Evolutionary conservation across 1,284 basidiomycete species (phyloP).

Genomic region (Cystobasidium pallidum): DNA sequence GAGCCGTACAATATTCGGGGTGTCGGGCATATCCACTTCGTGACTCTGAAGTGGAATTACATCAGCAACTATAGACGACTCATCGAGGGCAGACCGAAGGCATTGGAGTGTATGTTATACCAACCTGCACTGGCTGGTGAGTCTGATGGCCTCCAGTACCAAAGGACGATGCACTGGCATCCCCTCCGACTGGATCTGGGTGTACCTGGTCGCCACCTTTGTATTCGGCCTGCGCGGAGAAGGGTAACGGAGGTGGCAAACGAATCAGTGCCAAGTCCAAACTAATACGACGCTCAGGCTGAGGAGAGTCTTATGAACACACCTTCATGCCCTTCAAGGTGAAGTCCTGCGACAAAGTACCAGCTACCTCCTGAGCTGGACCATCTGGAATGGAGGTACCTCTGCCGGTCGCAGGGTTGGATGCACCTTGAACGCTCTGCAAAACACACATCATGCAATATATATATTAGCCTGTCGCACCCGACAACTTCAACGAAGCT

Average conservation of each 20-base stretch:
- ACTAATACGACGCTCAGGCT: too few relatives aligned
- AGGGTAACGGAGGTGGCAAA: not conserved
- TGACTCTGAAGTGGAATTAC: not conserved
- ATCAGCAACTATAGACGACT: too few relatives aligned
- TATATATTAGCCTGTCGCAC: too few relatives aligned
- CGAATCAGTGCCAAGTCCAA: not conserved
- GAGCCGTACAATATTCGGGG: not conserved
- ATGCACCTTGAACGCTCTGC: slow-evolving; percentile 18
- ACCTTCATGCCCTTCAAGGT: slow-evolving; percentile 37
- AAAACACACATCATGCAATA: too few relatives aligned
- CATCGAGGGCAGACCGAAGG: not conserved
- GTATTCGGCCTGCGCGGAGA: slow-evolving; percentile 21
- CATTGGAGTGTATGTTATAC: not conserved
- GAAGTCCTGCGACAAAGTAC: slow-evolving; percentile 28
- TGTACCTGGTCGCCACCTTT: slow-evolving; percentile 35
- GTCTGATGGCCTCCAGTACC: slow-evolving; percentile 18
- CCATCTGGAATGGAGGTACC: slow-evolving; percentile 8
- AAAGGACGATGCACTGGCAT: slow-evolving; percentile 4
- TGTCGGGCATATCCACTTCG: slow-evolving; percentile 17
- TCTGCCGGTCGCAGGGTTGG: slow-evolving; percentile 30
- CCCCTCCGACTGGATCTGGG: not conserved
- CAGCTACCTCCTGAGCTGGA: slow-evolving; percentile 36
- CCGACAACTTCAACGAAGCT: too few relatives aligned
- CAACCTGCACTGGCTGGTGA: slow-evolving; percentile 22
- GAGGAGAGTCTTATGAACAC: too few relatives aligned